phyloP scores from a whole-genome alignment of 257 asterid genomes.

The Solanum ossicruentum region DNA sequence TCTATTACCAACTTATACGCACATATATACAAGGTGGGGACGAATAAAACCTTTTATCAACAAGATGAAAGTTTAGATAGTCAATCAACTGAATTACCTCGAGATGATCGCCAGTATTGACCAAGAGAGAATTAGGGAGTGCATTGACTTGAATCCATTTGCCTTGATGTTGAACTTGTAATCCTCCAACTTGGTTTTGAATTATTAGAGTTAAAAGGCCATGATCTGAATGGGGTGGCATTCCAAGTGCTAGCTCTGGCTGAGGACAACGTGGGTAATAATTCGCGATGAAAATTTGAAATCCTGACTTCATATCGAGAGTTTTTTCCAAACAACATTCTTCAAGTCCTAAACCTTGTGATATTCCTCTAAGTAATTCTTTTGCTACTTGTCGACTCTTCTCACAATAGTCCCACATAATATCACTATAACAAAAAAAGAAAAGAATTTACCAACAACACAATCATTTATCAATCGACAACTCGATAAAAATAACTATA shows the following conservation, averaged over 20 bases:
- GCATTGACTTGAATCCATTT: slow-evolving; percentile 24
- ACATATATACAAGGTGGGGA: no score
- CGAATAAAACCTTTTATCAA: no score
- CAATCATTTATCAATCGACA: no score
- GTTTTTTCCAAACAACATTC: slow-evolving; percentile 9
- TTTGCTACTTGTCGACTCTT: slow-evolving; percentile 1
- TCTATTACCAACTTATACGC: no score
- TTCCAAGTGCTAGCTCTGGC: slow-evolving; percentile 42
- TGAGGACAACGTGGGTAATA: slow-evolving; percentile 36
- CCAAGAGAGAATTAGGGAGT: slow-evolving; percentile 18
- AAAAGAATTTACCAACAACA: no score
- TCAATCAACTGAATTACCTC: slow-evolving; percentile 22
- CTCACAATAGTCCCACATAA: slow-evolving; percentile 11
- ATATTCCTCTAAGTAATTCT: slow-evolving; percentile 14
- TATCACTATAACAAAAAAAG: slow-evolving; percentile 6
- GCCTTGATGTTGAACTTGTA: slow-evolving; percentile 26
- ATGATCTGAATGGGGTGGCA: slow-evolving; percentile 44
- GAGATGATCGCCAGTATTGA: slow-evolving; percentile 42
- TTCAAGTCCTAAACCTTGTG: slow-evolving; percentile 19
- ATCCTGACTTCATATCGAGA: slow-evolving; percentile 18
- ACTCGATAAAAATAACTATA: no score
- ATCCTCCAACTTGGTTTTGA: slow-evolving; percentile 28
- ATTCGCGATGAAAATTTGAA: slow-evolving; percentile 27
- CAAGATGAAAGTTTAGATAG: no score
- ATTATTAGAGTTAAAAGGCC: slow-evolving; percentile 33